Conservation (phyloP, 2,329 filamentous ascomycete species). For the Pseudogymnoascus destructans region DNA sequence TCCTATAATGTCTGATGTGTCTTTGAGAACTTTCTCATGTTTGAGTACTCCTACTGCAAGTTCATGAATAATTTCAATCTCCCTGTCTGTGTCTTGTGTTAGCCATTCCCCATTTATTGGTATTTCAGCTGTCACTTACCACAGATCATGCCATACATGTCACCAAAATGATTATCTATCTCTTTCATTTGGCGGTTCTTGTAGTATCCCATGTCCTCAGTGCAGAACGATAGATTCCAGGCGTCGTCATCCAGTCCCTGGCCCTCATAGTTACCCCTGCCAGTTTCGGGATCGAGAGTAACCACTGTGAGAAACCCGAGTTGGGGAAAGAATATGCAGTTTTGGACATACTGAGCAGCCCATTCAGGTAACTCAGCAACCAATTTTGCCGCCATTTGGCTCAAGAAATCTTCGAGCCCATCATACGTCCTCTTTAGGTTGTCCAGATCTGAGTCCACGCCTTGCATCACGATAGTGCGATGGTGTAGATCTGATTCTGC, state of each 20-base stretch:
- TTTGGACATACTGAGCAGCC: conserved; percentile 41
- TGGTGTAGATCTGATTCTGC: conserved; percentile 57
- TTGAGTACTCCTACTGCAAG: conserved; percentile 59
- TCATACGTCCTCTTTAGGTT: conserved; percentile 64
- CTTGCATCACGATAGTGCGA: conserved; percentile 58
- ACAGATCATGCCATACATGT: conserved; percentile 73
- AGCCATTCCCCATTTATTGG: conserved; percentile 10
- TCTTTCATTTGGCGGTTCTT: conserved; percentile 73
- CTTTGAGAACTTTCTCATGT: conserved; percentile 51
- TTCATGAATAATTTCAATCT: conserved; percentile 76
- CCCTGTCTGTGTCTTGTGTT: conserved; percentile 44
- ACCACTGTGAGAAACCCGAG: conserved; percentile 80
- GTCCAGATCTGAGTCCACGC: conserved; percentile 64
- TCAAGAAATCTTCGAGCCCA: conserved; percentile 62
- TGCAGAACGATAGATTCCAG: conserved; percentile 71
- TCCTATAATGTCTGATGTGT: conserved; percentile 67
- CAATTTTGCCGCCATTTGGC: conserved; percentile 51
- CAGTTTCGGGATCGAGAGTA: conserved; percentile 44
- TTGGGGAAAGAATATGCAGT: conserved; percentile 84
- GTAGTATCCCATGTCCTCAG: conserved; percentile 63
- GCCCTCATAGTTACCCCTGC: conserved; percentile 50
- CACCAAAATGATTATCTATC: conserved; percentile 70
- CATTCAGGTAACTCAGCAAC: conserved; percentile 47
- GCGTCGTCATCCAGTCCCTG: conserved; percentile 38
- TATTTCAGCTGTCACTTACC: conserved; percentile 35